Conservation (phyloP, 148 eudicot species). For the Limonium bicolor region DNA sequence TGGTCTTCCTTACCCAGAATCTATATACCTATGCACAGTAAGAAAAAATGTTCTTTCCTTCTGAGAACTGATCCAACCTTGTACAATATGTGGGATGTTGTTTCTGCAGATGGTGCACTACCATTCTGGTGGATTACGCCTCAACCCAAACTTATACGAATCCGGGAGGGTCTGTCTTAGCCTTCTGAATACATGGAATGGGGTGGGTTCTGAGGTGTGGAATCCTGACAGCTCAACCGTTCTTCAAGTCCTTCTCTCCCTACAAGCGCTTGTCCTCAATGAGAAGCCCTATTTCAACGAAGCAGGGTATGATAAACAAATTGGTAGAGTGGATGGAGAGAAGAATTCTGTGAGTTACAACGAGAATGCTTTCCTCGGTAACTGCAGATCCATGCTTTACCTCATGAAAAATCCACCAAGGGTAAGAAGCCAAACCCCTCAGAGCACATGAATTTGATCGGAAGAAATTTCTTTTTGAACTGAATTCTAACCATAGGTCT, state of each 20-base stretch:
- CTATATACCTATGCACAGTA: too few species aligned
- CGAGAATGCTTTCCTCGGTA: constrained; percentile 67
- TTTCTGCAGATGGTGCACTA: constrained; percentile 63
- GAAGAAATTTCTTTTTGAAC: too few species aligned
- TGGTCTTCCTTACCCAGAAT: too few species aligned
- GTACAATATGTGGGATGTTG: not conserved
- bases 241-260: constrained; percentile 93
- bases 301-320: constrained; percentile 57
- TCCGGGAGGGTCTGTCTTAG: constrained; percentile 96
- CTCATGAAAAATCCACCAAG: constrained; percentile 61
- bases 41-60: too few species aligned
- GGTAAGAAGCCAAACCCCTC: constrained; percentile 34
- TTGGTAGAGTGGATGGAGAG: constrained; percentile 85
- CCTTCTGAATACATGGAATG: constrained; percentile 92
- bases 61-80: too few species aligned
- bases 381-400: constrained; percentile 79
- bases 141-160: constrained; percentile 95
- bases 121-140: constrained; percentile 80
- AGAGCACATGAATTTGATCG: too few species aligned
- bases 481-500: not conserved
- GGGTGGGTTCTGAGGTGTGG: constrained; percentile 84
- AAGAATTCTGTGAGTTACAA: constrained; percentile 60
- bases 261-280: constrained; percentile 92
- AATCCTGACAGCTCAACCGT: constrained; percentile 69
- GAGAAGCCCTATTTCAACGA: constrained; percentile 92